Percentiles rank a stretch among this genome's conserved stretches.
Conservation (phyloP, 2,329 filamentous ascomycete species). For the Epichloe typhina region DNA sequence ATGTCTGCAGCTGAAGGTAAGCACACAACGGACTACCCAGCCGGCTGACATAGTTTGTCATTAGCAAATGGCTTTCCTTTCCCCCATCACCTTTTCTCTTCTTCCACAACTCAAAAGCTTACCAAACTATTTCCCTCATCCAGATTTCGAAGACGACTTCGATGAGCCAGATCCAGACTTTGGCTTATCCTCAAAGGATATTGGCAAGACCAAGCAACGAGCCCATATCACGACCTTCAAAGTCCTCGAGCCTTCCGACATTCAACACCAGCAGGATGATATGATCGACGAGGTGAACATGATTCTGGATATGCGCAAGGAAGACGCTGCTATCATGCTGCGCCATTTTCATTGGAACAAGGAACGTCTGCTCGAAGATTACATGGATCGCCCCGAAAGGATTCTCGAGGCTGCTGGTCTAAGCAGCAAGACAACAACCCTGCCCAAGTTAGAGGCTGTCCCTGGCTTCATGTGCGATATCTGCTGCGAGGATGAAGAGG, state of each 20-base stretch:
- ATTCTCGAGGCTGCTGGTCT: conserved; percentile 77
- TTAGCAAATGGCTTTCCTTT: neutral
- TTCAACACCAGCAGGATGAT: conserved; percentile 71
- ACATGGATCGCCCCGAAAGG: conserved; percentile 78
- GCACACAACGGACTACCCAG: conserved; percentile 1
- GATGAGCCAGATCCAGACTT: conserved; percentile 43
- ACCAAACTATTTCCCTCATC: neutral
- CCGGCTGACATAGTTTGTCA: no score
- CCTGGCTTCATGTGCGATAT: conserved; percentile 85
- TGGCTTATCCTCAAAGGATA: conserved; percentile 41
- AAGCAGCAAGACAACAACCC: conserved; percentile 45
- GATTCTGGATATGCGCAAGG: conserved; percentile 78
- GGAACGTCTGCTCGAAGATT: conserved; percentile 84
- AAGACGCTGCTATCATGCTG: conserved; percentile 81
- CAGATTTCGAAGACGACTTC: conserved; percentile 46
- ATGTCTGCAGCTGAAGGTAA: conserved; percentile 40
- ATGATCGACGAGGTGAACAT: conserved; percentile 84
- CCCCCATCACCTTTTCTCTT: neutral
- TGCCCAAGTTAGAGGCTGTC: conserved; percentile 56
- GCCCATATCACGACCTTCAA: conserved; percentile 77
- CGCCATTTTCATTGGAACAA: conserved; percentile 93
- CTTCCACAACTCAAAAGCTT: neutral
- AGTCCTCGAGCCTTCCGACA: conserved; percentile 67
- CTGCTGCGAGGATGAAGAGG: conserved; percentile 78
- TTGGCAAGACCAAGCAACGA: conserved; percentile 57